These are phyloP conservation scores for Gossypium aridum DNA, from an alignment of 441 rosid species.

Conservation along the genomic window DNA sequence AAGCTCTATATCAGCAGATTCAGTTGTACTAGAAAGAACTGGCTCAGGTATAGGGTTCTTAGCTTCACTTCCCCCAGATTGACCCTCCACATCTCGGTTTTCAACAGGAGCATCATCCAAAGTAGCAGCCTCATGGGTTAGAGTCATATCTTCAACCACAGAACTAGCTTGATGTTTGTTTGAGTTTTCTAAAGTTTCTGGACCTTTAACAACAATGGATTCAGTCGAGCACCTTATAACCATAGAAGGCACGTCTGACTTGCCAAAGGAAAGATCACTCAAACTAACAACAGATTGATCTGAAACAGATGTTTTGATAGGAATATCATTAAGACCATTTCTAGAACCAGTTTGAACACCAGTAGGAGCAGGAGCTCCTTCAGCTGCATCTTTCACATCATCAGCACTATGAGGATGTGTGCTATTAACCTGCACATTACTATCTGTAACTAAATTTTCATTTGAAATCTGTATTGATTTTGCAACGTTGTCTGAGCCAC, in stretches of 20 bases:
- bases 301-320: neutral
- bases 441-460: neutral
- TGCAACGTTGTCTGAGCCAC: slow-evolving; percentile 13
- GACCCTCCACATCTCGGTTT: slow-evolving; percentile 8
- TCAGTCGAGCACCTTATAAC: neutral
- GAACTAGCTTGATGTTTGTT: neutral
- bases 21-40: slow-evolving; percentile 11
- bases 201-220: neutral
- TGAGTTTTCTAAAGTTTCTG: neutral
- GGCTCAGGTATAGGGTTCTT: slow-evolving; percentile 13
- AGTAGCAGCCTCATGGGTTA: neutral
- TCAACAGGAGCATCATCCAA: slow-evolving; percentile 2
- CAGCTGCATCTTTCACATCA: neutral
- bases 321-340: neutral
- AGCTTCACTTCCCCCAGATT: neutral
- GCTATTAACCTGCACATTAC: neutral
- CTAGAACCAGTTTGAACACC: slow-evolving; percentile 4
- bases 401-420: neutral
- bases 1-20: slow-evolving; percentile 14
- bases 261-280: neutral
- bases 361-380: neutral
- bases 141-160: neutral
- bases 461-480: neutral
- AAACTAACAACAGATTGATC: neutral
- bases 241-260: neutral